Conservation (phyloP, 805 yeast species). For the Hanseniaspora thailandica region DNA sequence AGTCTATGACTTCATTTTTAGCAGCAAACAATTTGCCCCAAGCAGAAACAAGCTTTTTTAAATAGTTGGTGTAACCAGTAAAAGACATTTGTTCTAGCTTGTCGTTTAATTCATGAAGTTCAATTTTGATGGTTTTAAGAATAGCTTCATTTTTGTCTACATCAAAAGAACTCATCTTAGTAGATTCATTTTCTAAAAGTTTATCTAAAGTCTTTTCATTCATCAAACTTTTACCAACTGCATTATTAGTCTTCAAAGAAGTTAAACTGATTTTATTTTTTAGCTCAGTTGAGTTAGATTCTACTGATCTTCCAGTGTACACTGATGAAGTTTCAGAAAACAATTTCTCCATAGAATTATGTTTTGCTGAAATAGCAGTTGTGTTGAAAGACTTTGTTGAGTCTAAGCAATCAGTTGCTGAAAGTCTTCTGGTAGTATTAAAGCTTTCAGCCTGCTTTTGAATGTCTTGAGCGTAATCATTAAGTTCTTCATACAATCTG, state of each 20-base stretch:
- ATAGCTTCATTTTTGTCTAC: neutral
- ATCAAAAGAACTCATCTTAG: neutral
- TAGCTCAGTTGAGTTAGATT: no score
- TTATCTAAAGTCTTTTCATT: neutral
- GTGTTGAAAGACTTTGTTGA: neutral
- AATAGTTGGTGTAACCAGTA: neutral
- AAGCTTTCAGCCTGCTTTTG: neutral
- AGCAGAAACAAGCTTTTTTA: neutral
- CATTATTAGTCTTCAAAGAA: neutral
- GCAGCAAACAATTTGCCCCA: conserved; percentile 2
- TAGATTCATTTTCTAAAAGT: neutral
- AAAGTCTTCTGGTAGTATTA: neutral
- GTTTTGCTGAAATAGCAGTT: neutral
- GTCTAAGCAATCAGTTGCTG: neutral
- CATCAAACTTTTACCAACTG: neutral
- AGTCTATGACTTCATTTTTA: neutral
- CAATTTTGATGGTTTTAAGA: neutral
- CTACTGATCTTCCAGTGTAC: neutral
- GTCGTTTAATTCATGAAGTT: neutral
- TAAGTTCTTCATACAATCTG: neutral
- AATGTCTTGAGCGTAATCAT: neutral
- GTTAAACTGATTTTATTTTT: neutral
- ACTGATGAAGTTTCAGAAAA: neutral
- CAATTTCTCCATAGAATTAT: neutral
- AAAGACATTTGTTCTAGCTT: neutral